Evolutionary conservation across 495 filamentous ascomycete species (phyloP).

Genomic region (Aspergillus coremiiformis): DNA sequence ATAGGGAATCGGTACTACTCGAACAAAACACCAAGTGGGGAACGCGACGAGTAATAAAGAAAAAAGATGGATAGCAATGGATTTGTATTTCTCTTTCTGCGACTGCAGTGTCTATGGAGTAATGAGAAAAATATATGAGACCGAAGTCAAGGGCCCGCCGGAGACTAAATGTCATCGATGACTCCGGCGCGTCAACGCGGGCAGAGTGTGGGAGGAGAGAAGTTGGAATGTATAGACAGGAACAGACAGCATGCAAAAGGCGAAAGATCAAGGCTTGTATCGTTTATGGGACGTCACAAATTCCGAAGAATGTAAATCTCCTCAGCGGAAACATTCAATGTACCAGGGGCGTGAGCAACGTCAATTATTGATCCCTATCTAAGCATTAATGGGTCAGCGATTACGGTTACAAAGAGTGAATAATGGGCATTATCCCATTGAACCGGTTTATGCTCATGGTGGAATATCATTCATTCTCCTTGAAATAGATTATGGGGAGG

Average conservation of each 20-base stretch:
- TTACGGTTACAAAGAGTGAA: neutral
- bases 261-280: neutral
- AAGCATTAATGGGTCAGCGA: neutral
- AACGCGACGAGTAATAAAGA: no score
- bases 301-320: neutral
- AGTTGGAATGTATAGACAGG: constrained; percentile 14
- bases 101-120: neutral
- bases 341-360: neutral
- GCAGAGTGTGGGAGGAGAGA: neutral
- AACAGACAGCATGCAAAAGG: neutral
- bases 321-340: neutral
- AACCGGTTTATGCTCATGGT: neutral
- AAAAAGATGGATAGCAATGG: neutral
- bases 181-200: constrained; percentile 17
- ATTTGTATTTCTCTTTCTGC: neutral
- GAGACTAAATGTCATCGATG: constrained; percentile 4
- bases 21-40: no score
- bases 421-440: neutral
- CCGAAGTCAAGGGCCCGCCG: neutral
- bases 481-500: neutral
- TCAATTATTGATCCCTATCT: neutral
- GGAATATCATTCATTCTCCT: neutral
- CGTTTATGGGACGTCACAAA: neutral
- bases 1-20: neutral
- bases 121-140: neutral